Evolutionary conservation across 345 rosid genomes (phyloP).

Genomic region (Eucalyptus urophylla): DNA sequence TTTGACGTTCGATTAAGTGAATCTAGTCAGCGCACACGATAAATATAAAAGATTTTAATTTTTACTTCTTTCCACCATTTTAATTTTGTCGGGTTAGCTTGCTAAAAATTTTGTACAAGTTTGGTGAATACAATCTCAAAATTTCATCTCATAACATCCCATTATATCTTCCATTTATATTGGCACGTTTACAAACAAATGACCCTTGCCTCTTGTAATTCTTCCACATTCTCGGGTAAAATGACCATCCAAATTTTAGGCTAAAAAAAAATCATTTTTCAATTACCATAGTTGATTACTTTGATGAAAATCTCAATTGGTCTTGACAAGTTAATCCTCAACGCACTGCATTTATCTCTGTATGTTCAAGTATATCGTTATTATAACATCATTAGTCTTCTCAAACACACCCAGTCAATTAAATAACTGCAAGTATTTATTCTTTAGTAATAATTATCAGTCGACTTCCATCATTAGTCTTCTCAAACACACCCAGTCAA

Average conservation of each 20-base stretch:
- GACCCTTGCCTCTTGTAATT: background rate
- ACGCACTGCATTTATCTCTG: background rate
- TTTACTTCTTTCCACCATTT: background rate
- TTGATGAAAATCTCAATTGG: background rate
- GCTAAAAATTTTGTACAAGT: background rate
- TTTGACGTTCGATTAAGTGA: background rate
- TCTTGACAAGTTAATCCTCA: background rate
- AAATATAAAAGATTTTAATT: background rate
- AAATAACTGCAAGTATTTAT: background rate
- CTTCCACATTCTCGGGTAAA: background rate
- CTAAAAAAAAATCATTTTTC: background rate
- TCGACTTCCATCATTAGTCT: background rate
- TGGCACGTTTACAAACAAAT: background rate
- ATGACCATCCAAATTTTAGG: background rate
- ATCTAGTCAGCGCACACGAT: background rate
- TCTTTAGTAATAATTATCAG: background rate
- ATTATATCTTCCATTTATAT: background rate
- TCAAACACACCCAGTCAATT: background rate
- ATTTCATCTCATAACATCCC: background rate
- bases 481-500: background rate
- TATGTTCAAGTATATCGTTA: background rate
- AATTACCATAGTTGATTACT: background rate
- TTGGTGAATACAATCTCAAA: background rate
- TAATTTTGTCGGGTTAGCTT: background rate
- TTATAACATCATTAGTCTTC: background rate